A percentile compares a stretch with the other conserved stretches of the same genome.
Conservation (phyloP, 106 monocot species). For the Dendrobium chrysotoxum region DNA sequence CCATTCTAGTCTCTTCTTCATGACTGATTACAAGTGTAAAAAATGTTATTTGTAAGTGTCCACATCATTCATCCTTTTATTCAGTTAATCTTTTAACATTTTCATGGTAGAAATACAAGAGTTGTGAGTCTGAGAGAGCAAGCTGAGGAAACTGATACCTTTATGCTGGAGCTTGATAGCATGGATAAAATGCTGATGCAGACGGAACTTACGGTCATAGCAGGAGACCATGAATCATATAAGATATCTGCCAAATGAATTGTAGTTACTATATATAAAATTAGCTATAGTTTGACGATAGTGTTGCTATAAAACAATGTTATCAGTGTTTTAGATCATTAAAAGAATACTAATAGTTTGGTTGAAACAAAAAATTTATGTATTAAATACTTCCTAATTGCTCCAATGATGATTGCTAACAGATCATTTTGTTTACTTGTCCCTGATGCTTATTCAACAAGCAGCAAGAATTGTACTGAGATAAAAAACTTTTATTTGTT, state of each 20-base stretch:
- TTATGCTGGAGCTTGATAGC: constrained; percentile 21
- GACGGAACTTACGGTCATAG: constrained; percentile 27
- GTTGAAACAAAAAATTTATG: background rate
- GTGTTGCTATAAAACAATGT: background rate
- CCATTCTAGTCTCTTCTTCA: no score
- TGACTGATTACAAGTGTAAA: no score
- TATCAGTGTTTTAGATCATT: background rate
- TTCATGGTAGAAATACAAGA: background rate
- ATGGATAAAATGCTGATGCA: constrained; percentile 31
- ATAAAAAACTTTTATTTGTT: background rate
- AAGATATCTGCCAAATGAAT: constrained; percentile 24
- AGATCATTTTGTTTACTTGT: background rate
- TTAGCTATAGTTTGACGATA: background rate
- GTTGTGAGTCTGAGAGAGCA: background rate
- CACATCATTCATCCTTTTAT: no score
- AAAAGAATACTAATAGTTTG: background rate
- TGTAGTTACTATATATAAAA: background rate
- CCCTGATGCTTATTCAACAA: background rate
- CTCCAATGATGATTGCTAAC: background rate
- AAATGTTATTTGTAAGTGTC: no score
- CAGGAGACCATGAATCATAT: constrained; percentile 30
- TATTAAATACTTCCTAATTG: background rate
- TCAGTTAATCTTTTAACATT: no score
- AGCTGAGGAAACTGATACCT: constrained; percentile 1
- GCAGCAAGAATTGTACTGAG: background rate